Percentiles rank a stretch among this genome's conserved stretches.
These are phyloP conservation scores for Stemphylium beticola DNA, from an alignment of 2,329 filamentous ascomycete genomes.

Conservation along the genomic window DNA sequence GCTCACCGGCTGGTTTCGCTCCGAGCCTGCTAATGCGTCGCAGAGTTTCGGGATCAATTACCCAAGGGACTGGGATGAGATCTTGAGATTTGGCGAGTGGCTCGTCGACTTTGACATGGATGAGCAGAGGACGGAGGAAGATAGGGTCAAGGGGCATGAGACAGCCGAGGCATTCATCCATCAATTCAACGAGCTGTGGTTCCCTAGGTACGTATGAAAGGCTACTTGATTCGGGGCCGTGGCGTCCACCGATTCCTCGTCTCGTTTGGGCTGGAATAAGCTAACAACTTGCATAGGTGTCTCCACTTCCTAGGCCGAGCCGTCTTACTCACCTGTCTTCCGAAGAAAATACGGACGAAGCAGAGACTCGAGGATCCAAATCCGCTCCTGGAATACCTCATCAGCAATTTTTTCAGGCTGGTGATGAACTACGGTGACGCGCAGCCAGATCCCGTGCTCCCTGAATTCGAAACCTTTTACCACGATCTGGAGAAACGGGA, in stretches of 20 bases:
- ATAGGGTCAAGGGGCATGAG: neutral
- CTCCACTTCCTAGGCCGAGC: neutral
- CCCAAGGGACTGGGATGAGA: neutral
- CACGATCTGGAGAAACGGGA: neutral
- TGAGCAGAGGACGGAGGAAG: neutral
- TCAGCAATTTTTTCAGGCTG: neutral
- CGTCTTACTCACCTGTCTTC: neutral
- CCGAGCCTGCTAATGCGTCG: neutral
- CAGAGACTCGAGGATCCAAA: neutral
- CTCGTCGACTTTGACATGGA: neutral
- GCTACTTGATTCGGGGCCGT: too few species aligned
- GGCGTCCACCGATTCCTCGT: too few species aligned
- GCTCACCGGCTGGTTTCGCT: neutral
- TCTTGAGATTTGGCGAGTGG: neutral
- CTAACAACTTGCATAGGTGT: neutral
- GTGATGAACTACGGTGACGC: neutral
- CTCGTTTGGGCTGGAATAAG: too few species aligned
- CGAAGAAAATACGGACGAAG: neutral
- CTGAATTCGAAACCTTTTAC: neutral
- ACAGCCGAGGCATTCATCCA: neutral
- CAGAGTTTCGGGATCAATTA: neutral
- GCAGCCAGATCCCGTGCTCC: neutral
- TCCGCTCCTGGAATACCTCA: neutral
- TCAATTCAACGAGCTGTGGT: neutral
- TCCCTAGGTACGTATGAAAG: neutral